Base-by-base conservation (phyloP, 1,284 basidiomycete species). In the Leccinum pallidistipes region DNA sequence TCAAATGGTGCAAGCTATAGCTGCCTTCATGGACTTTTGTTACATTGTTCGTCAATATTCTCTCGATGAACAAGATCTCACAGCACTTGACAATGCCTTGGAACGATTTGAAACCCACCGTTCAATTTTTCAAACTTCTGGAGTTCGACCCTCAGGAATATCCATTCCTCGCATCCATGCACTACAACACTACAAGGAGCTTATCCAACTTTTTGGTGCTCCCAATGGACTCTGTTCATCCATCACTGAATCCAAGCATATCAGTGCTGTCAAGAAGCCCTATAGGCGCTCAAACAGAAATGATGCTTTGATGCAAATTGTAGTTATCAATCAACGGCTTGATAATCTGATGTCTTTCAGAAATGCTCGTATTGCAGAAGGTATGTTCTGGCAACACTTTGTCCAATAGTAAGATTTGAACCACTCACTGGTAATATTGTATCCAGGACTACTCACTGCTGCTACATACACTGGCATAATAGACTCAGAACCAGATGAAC, bases 21-120 rank as follows among this genome's bases (percentile, higher is more conserved):
- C n/a, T 8, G 49, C 64, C 1, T 65, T 65, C 32, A 21, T 65
- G 14, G 56, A 65, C 32, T 65, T 65, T 40, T 64, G 58, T 18
- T 64, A 64, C 27, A 18, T 6, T 51, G 49, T 51, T 18, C 16
- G 27, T 2, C 16, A 51, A 29, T 51, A 24, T 6, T 51, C 49
- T 12, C 3, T 49, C 11, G 14, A 51, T 18, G 40, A 43, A 2
- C 40, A 43, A 43, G 40, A 43, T 43, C 40, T 43, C 2, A 2
- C 40, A 43, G 40, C 40, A 43, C 40, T 43, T 43, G 40, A 43
- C 40, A 43, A 43, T 43, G 40, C 40, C 2, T 43, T 43, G 40
- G 40, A 43, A 2, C 40, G 40, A 43, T 43, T 43, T 43, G 40
- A 43, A 43, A 43, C 40, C n/a, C 40, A 43, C 40, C 40, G n/a